Evolutionary conservation across 2,329 filamentous ascomycete species (phyloP), one percentile per base, ranked within the genome.

Genomic region (Penicillium rolfsii): DNA sequence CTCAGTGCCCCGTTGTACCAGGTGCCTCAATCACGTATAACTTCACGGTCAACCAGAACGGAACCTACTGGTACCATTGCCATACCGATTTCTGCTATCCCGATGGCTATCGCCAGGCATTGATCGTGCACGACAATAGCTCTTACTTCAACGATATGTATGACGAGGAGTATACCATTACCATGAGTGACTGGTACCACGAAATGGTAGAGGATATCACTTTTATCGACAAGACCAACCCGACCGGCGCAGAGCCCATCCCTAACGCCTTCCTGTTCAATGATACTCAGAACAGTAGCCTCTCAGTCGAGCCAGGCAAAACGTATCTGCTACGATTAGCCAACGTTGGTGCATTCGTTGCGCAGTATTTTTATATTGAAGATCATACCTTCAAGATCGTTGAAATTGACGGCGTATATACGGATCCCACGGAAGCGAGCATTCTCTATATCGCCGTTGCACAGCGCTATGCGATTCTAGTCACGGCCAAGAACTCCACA

Each of bases 131-230:
- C 60, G 85, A 87, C 43, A 79, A 79, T 4, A 78, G 85, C 6
- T 82, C 84, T 64, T 83, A 77, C 57, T 82, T 81, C 64, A 74
- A 78, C 24, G 82, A 83, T 52, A 75, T 84, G 46, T 85, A 86
- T 35, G 81, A 84, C 36, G 82, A 83, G 45, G 89, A 91, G 63
- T 77, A 87, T 35, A 79, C 89, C 0, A 71, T 91, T 19, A 89
- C 89, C 64, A 76, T 92, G n/a, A 87, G 87, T 19, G 89, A 92
- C 67, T 89, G 89, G 80, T 91, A 92, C 60, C 88, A 91, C 67
- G 84, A 88, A 0, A 70, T 87, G 3, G 81, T 82, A 70, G 76
- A 82, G 19, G 87, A 88, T 61, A 81, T 89, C 43, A 81, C 73
- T 1, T 75, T 74, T 54, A 65, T 76, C 57, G 67, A 61, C 65